Base-by-base conservation (phyloP, 345 rosid genomes). In the Linum tenue region DNA sequence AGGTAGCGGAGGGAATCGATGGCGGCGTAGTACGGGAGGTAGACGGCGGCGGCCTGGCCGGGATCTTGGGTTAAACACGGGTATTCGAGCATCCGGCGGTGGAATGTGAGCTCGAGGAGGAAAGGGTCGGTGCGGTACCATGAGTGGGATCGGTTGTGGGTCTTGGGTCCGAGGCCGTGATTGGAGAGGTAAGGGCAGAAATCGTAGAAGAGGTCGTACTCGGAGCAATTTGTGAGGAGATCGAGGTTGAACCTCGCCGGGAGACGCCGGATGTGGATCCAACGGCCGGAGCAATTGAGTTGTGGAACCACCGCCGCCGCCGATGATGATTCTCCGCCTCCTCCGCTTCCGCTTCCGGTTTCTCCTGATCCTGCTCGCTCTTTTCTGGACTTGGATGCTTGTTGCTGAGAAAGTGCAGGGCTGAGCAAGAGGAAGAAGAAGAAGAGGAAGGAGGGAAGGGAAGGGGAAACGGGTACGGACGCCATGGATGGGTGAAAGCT, bases 131-230 rank as follows among this genome's bases (percentile, higher is more conserved):
- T 79, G 37, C 99, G 73, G 73, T 78, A 88, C 99, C 97, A 94
- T 70, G 92, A 85, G 53, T 80, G 96, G 67, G 95, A 85, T 17
- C 81, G 83, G 77, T 75, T 64, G 71, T 86, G 97, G 81, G 97
- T 94, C 65, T 82, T 88, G 9, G 76, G 90, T 22, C 97, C 97
- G 42, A 94, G 86, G 41, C 99, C 99, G 62, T 94, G 99, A 69
- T 90, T 90, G 59, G 86, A 77, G 44, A 88, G 73, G 77, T 76
- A 84, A 42, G 86, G 79, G 61, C 99, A 94, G 73, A 90, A 85
- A 60, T 84, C 70, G 17, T 78, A 86, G 43, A 84, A 76, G 59
- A 83, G 76, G 12, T 84, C 83, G 78, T 87, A 90, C 37, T 64
- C 75, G 38, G 90, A 85, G 70, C 99, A 90, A 73, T 85, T 85